Conservation (phyloP, 2,329 filamentous ascomycete genomes). For the Scedosporium aurantiacum region DNA sequence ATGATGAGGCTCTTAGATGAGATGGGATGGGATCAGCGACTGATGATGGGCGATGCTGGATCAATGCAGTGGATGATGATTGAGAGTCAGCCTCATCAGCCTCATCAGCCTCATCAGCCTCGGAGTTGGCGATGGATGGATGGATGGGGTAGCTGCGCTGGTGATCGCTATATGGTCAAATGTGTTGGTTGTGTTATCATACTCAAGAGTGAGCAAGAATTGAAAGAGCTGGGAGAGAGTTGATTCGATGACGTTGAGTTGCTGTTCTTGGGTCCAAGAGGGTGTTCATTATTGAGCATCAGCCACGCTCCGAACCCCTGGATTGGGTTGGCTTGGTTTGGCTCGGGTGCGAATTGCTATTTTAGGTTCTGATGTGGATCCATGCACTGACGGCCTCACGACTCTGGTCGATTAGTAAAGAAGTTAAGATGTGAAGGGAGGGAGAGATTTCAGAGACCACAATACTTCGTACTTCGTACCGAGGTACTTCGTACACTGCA, state of each 20-base stretch:
- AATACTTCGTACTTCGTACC: no score
- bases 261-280: neutral
- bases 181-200: neutral
- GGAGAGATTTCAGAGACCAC: no score
- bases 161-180: neutral
- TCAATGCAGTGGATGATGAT: neutral
- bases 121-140: neutral
- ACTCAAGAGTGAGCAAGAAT: no score
- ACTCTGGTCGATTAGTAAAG: no score
- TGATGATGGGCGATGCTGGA: neutral
- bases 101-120: neutral
- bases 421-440: no score
- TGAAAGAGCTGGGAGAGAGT: neutral
- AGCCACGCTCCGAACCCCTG: neutral
- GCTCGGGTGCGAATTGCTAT: no score
- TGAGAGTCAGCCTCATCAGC: neutral
- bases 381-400: no score
- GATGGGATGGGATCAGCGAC: no score
- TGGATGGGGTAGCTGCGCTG: neutral
- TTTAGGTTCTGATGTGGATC: no score
- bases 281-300: neutral
- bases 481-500: no score
- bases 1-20: no score
- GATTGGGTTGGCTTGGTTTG: no score
- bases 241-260: neutral